Conservation (phyloP, 2,329 filamentous ascomycete genomes). For the Ambrosiella cleistominuta region DNA sequence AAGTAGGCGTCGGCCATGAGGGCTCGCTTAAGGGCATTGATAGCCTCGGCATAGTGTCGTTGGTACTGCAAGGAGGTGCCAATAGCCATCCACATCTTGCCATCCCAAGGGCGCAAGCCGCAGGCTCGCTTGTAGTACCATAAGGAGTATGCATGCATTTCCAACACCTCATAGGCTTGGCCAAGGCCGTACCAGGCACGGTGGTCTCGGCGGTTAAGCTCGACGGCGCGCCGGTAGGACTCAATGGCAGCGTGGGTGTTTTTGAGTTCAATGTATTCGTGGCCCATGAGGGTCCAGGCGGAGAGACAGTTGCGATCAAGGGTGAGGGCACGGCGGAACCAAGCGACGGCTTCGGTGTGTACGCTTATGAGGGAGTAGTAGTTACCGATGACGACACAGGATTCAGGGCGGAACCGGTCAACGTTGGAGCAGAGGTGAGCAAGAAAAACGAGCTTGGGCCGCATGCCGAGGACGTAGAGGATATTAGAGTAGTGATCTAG, state of each 20-base stretch:
- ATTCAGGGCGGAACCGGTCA: constrained; percentile 92
- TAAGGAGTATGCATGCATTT: constrained; percentile 92
- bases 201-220: constrained; percentile 91
- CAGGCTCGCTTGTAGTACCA: constrained; percentile 97
- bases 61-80: constrained; percentile 84
- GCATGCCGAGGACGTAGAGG: constrained; percentile 74
- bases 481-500: constrained; percentile 97
- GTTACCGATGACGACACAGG: constrained; percentile 91
- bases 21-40: constrained; percentile 86
- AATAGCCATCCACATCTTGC: constrained; percentile 97
- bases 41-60: constrained; percentile 70
- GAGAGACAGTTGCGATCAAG: constrained; percentile 81
- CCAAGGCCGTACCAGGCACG: constrained; percentile 95
- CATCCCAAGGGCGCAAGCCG: constrained; percentile 82
- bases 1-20: constrained; percentile 77
- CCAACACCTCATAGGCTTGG: constrained; percentile 91
- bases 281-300: constrained; percentile 96
- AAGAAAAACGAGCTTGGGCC: constrained; percentile 80
- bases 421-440: constrained; percentile 80
- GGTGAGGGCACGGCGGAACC: constrained; percentile 83
- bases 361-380: constrained; percentile 90
- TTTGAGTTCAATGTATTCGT: constrained; percentile 96
- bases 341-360: constrained; percentile 95
- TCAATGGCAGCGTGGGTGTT: constrained; percentile 97
- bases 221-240: constrained; percentile 84